Percentiles rank a stretch among this genome's conserved stretches.
Evolutionary conservation across 2,329 filamentous ascomycete genomes (phyloP).

Genomic region (Leptographium galeiforme): DNA sequence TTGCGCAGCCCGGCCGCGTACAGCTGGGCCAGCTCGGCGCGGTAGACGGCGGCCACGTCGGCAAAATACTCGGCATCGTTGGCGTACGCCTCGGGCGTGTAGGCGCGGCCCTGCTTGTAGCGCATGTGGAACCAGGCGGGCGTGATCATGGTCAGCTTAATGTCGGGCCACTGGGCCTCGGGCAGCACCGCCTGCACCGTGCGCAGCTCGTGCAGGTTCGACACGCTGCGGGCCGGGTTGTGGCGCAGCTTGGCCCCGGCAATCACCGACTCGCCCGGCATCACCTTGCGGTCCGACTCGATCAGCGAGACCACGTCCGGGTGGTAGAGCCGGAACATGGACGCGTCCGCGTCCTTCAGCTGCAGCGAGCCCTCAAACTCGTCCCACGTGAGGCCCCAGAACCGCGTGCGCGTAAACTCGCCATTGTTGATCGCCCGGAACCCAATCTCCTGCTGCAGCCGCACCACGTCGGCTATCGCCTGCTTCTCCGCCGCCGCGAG

Average conservation of each 20-base stretch:
- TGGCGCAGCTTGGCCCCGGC: slow-evolving; percentile 34
- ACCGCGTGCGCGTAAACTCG: slow-evolving; percentile 34
- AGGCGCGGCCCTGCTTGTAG: slow-evolving; percentile 34
- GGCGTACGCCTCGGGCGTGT: slow-evolving; percentile 31
- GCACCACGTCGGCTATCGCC: slow-evolving; percentile 44
- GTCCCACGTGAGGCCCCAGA: slow-evolving; percentile 21
- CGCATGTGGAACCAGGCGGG: slow-evolving; percentile 50
- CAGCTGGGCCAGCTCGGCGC: slow-evolving; percentile 30
- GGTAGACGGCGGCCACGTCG: slow-evolving; percentile 37
- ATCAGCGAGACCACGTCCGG: slow-evolving; percentile 19
- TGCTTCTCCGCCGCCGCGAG: slow-evolving; percentile 44
- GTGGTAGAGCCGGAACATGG: slow-evolving; percentile 24
- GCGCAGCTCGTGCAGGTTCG: too few relatives aligned
- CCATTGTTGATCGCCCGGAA: slow-evolving; percentile 46
- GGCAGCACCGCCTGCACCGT: too few relatives aligned
- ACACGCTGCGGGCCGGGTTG: neutral
- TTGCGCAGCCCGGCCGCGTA: slow-evolving; percentile 36
- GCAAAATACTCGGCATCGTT: slow-evolving; percentile 35
- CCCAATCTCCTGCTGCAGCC: slow-evolving; percentile 43
- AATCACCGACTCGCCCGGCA: slow-evolving; percentile 31
- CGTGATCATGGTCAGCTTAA: slow-evolving; percentile 48
- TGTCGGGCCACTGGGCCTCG: slow-evolving; percentile 25
- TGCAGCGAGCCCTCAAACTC: slow-evolving; percentile 28
- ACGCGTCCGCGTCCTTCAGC: slow-evolving; percentile 14
- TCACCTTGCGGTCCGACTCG: slow-evolving; percentile 29